Evolutionary conservation across 768 basidiomycete genomes (phyloP), one percentile per base, ranked within the genome.

Genomic region (Rhodosporidiobolus sp.): DNA sequence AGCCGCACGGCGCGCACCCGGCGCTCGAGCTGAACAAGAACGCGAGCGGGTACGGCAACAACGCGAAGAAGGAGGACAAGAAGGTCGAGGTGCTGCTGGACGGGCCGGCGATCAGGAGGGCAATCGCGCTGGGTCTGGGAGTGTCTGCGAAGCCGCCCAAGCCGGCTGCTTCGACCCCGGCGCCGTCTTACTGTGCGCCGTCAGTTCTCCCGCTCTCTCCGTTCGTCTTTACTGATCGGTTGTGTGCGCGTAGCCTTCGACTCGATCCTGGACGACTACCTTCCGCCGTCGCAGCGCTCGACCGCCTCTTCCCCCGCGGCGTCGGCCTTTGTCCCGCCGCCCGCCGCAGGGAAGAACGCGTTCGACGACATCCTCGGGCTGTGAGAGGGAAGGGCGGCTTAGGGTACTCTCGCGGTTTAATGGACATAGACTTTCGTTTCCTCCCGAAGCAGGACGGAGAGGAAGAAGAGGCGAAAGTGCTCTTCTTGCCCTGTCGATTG

Each of bases 261-360:
- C 56, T 65, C 67, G 30, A 69, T 77, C 52, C 56, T 77, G 57
- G 70, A 74, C 35, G 66, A 73, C 49, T 77, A 77, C 70, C 61
- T 74, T 24, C 73, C 76, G 9, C 30, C 64, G 26, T n/a, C 63
- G 30, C 53, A 58, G 26, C 63, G 59, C 28, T 63, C 68, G 22
- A 22, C 57, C 48, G 30, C 49, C 32, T n/a, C 56, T 10, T 19
- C 70, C 26, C 1, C 58, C 24, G 26, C 53, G 9, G 5, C 63
- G 4, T 35, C 66, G 28, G 20, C 63, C 6, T n/a, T 26, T 24
- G 38, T 56, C 20, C 60, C 65, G 7, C 65, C 60, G 12, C 54
- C 65, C 45, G 24, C 55, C 4, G 53, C 65, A 2, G 22, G 45
- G 26, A 45, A 60, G 54, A 68, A 67, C 66, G 55, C 54, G 12